Percentiles rank a stretch among this genome's conserved stretches.
Conservation (phyloP, 2,329 filamentous ascomycete genomes). For the Didymella sp. region DNA sequence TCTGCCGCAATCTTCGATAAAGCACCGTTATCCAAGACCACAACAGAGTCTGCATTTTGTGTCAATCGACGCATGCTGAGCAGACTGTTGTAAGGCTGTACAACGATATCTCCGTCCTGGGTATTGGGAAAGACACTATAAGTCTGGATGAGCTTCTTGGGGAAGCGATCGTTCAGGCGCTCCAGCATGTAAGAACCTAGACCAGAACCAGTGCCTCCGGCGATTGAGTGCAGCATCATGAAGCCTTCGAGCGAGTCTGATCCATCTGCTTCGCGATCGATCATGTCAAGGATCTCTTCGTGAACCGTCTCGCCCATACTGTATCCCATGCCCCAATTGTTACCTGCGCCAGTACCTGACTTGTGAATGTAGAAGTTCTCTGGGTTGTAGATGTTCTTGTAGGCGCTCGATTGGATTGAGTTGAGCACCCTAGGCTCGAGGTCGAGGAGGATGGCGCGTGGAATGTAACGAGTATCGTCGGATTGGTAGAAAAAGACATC, state of each 20-base stretch:
- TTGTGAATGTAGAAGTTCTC: slow-evolving; percentile 99
- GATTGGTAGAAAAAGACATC: slow-evolving; percentile 99
- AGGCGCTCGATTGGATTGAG: slow-evolving; percentile 88
- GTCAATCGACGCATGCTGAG: slow-evolving; percentile 89
- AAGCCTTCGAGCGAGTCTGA: slow-evolving; percentile 98
- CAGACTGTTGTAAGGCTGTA: slow-evolving; percentile 97
- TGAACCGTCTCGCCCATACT: slow-evolving; percentile 89
- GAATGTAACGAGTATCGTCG: slow-evolving; percentile 98
- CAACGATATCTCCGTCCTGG: slow-evolving; percentile 88
- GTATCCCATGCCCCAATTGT: slow-evolving; percentile 98
- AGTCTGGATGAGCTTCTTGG: slow-evolving; percentile 98
- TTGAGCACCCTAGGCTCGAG: slow-evolving; percentile 93
- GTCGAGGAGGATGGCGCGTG: slow-evolving; percentile 92
- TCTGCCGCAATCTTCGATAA: slow-evolving; percentile 93
- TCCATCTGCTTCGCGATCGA: slow-evolving; percentile 96
- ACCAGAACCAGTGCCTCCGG: slow-evolving; percentile 95
- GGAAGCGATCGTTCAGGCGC: slow-evolving; percentile 93
- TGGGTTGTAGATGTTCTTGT: slow-evolving; percentile 99
- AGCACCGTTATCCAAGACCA: slow-evolving; percentile 95
- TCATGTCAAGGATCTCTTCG: slow-evolving; percentile 99
- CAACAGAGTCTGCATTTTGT: slow-evolving; percentile 96
- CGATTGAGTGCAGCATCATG: slow-evolving; percentile 98
- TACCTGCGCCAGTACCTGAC: slow-evolving; percentile 90
- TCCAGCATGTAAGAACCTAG: slow-evolving; percentile 94
- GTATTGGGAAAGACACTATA: slow-evolving; percentile 99